Base-by-base conservation (phyloP, 805 yeast genomes). In the Kazachstania taianensis region DNA sequence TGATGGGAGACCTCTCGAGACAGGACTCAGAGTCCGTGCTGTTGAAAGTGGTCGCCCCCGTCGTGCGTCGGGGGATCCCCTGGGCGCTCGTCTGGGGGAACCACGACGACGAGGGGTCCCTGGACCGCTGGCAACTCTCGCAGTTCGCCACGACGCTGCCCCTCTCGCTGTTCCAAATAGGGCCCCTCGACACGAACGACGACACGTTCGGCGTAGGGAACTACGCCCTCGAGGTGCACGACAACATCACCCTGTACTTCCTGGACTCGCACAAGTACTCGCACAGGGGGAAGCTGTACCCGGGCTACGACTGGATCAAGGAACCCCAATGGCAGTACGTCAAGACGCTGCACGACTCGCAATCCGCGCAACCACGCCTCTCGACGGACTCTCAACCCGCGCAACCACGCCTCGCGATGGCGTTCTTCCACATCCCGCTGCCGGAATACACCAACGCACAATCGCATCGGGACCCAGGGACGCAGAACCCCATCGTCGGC, bases 351-450 rank as follows among this genome's bases (percentile, higher is more conserved):
- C 45, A 55, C 13, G 43, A 54, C 20, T 14, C 22, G 13, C 28
- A 32, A 3, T 61, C 57, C 4, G 25, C 25, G 12, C n/a, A n/a
- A n/a, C 25, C 25, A 22, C 2, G 8, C 25, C 12, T n/a, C 12
- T 9, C 8, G 8, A n/a, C 25, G 3, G 25, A 9, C 4, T 9
- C 25, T 9, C 12, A 22, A 22, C 6, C 20, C 6, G 12, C 32
- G 10, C 20, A 16, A 9, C 10, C 7, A 8, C 16, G 23, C 4
- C 50, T 83, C 42, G 69, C 85, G 9, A 76, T 92, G 85, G 94
- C 94, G 1, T 89, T 92, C 49, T 82, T 87, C 68, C 98, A 92
- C 53, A 87, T 92, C 20, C 98, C 98, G 0, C 46, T 87, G 13
- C 92, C 95, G 1, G 97, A 92, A 56, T 87, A 75, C 55, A 61